A percentile compares a stretch with the other conserved stretches of the same genome.
Conservation (phyloP, 1,139 yeast genomes). For the Candida albicans region DNA sequence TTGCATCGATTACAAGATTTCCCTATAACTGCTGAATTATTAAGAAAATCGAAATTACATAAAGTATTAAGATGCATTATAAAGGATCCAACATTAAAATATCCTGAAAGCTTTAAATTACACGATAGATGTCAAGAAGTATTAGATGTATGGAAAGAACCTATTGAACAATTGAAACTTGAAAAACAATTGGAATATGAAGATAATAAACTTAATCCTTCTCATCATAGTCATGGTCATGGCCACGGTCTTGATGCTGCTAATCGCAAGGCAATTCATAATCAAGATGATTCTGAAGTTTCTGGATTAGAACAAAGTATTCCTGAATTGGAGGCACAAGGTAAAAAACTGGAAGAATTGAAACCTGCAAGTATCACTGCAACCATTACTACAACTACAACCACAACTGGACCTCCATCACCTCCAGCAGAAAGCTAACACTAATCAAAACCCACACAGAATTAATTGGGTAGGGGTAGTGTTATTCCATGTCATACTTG, state of each 20-base stretch:
- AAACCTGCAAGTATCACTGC: too few relatives aligned
- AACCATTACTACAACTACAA: too few relatives aligned
- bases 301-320: slow-evolving; percentile 20
- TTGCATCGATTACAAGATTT: slow-evolving; percentile 51
- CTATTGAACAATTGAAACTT: slow-evolving; percentile 35
- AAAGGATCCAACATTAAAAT: slow-evolving; percentile 41
- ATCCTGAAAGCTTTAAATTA: slow-evolving; percentile 47
- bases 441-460: not conserved
- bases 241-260: slow-evolving; percentile 1
- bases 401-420: not conserved
- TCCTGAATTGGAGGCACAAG: slow-evolving; percentile 18
- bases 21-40: slow-evolving; percentile 54
- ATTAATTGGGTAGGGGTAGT: too few relatives aligned
- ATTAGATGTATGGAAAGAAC: slow-evolving; percentile 44
- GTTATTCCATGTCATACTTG: too few relatives aligned
- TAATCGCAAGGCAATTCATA: not conserved
- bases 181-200: slow-evolving; percentile 27
- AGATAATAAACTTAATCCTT: slow-evolving; percentile 5
- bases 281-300: slow-evolving; percentile 35
- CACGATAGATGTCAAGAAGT: slow-evolving; percentile 48
- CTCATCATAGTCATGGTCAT: slow-evolving; percentile 3
- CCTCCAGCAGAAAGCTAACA: slow-evolving; percentile 1
- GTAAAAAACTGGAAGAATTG: slow-evolving; percentile 6
- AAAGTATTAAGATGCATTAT: slow-evolving; percentile 53
- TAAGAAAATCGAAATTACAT: slow-evolving; percentile 53